Evolutionary conservation across 371 early-diverging fungal species (phyloP), one percentile per base, ranked within the genome.

Genomic region (Mucor plumbeus): DNA sequence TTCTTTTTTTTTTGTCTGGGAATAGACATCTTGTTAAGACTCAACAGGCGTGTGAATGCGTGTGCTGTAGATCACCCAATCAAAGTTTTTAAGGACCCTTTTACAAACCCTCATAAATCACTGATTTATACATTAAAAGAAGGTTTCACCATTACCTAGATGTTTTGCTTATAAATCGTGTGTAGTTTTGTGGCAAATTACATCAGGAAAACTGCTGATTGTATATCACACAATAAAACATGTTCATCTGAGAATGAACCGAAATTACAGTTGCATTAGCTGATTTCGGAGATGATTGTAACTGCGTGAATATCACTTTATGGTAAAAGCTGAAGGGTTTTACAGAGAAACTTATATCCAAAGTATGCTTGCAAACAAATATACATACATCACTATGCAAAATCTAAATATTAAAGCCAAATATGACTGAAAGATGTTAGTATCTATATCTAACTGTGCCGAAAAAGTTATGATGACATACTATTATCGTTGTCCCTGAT

Each of bases 21-120:
- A n/a, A 47, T 47, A 19, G 47, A 19, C n/a, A 47, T 47, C 47
- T 13, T 19, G 17, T 47, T 47, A 8, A 47, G 17, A 47, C 17
- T 47, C 47, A 47, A 47, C 47, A 19, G 9, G 19, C 47, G 47
- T 47, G 47, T 47, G 47, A 47, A 47, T 17, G 47, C 47, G 19
- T 19, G n/a, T 17, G 47, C 17, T 17, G 47, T 47, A 47, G 47
- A 47, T 47, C 47, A 47, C 47, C 47, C 47, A 47, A 47, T 47
- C 47, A 47, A 47, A 4, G 19, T 19, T 19, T 9, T 6, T 19
- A 47, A 47, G 47, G 47, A 47, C 47, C 47, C 47, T 47, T 47
- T 47, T 47, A 10, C 10, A 19, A 47, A 47, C 47, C 47, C 47
- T 47, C 47, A 7, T 26, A 26, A 26, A 17, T 47, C 47, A 19